Percentiles rank a stretch among this genome's conserved stretches.
phyloP scores from a whole-genome alignment of 2,329 filamentous ascomycete genomes.

The Trichoderma cornu-damae region DNA sequence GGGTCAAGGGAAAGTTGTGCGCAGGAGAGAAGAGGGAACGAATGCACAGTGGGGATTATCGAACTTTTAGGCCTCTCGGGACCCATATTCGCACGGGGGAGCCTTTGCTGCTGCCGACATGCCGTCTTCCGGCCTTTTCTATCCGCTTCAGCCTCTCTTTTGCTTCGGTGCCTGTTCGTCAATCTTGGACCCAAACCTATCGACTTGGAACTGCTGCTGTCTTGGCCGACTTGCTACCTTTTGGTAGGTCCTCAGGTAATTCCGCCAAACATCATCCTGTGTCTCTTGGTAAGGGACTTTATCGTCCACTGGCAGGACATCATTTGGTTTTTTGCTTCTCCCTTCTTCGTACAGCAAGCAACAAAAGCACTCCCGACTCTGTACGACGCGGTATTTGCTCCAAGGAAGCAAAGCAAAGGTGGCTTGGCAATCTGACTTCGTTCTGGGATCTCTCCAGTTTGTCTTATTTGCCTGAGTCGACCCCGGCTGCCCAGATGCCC shows the following conservation, averaged over 20 bases:
- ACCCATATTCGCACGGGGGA: too few species aligned
- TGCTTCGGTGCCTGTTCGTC: too few species aligned
- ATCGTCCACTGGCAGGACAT: not conserved
- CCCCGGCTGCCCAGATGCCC: slow-evolving; percentile 1
- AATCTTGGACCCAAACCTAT: too few species aligned
- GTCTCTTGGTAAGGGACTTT: not conserved
- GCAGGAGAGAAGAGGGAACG: not conserved
- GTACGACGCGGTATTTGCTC: not conserved
- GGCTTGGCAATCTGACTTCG: not conserved
- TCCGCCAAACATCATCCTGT: not conserved
- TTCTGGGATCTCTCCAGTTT: not conserved
- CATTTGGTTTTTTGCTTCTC: not conserved
- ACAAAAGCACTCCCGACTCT: not conserved
- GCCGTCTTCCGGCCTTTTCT: too few species aligned
- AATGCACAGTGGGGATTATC: not conserved
- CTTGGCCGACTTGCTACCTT: not conserved
- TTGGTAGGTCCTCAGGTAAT: too few species aligned
- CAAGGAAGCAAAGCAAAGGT: not conserved
- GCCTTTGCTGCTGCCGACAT: too few species aligned
- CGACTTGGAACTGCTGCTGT: too few species aligned
- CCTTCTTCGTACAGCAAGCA: slow-evolving; percentile 9
- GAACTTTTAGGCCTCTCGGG: too few species aligned
- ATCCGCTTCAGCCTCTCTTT: too few species aligned
- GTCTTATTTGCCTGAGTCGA: not conserved
- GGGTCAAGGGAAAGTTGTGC: not conserved